These are phyloP conservation scores for Ophiostoma himal-ulmi DNA, from an alignment of 2,329 filamentous ascomycete species.

Conservation along the genomic window DNA sequence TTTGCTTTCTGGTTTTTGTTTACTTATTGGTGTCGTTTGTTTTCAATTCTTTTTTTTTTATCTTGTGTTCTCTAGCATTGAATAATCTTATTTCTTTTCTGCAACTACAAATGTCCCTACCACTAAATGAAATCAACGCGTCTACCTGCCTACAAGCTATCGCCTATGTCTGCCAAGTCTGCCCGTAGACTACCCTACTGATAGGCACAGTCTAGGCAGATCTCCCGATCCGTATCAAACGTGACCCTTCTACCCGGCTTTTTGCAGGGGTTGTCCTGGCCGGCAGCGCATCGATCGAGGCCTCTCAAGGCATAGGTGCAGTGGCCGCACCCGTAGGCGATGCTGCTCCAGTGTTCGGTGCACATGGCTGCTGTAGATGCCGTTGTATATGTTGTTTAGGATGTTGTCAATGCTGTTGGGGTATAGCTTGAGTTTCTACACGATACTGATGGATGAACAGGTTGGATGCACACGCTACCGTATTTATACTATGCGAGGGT, in stretches of 20 bases:
- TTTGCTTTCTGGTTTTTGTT: neutral
- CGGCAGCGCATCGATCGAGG: neutral
- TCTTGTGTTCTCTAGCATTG: neutral
- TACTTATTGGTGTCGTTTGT: neutral
- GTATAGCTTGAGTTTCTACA: too few species aligned
- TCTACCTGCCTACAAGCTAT: too few species aligned
- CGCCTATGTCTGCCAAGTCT: too few species aligned
- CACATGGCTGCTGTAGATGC: neutral
- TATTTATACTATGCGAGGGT: neutral
- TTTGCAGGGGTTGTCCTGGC: neutral
- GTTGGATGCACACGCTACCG: too few species aligned
- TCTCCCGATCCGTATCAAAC: neutral
- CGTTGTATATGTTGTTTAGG: neutral
- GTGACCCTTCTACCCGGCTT: neutral
- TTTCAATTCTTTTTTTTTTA: neutral
- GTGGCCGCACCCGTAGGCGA: neutral
- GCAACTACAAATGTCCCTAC: neutral
- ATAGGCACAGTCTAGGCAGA: neutral
- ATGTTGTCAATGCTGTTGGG: neutral
- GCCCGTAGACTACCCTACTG: neutral
- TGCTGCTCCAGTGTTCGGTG: neutral
- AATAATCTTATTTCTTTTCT: neutral
- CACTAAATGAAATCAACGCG: neutral
- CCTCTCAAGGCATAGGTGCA: neutral
- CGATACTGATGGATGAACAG: too few species aligned